A percentile compares a stretch with the other conserved stretches of the same genome.
phyloP scores from a whole-genome alignment of 2,329 filamentous ascomycete genomes.

The Endothia cerciana region DNA sequence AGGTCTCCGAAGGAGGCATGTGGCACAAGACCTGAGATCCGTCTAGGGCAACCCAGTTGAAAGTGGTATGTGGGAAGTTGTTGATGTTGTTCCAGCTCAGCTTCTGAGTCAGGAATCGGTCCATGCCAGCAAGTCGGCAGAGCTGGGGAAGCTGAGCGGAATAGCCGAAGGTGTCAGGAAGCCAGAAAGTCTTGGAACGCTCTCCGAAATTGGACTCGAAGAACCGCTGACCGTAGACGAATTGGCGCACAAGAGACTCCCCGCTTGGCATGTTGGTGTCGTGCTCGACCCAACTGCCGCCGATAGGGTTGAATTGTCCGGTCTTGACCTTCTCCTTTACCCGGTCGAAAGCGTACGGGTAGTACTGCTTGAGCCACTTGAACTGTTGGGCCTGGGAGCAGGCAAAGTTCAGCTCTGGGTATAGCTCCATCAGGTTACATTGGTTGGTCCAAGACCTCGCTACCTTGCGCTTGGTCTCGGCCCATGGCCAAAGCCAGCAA shows the following conservation, averaged over 20 bases:
- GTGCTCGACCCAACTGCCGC: constrained; percentile 98
- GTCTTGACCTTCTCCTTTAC: constrained; percentile 91
- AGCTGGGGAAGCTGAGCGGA: constrained; percentile 93
- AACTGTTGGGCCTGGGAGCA: constrained; percentile 96
- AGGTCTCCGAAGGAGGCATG: constrained; percentile 95
- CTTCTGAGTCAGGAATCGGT: constrained; percentile 95
- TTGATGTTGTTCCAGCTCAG: constrained; percentile 99
- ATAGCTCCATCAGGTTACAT: constrained; percentile 91
- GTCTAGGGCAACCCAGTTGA: constrained; percentile 97
- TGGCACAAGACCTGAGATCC: constrained; percentile 97
- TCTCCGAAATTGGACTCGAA: constrained; percentile 92
- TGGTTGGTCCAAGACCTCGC: constrained; percentile 96
- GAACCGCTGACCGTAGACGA: constrained; percentile 92
- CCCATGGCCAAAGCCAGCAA: constrained; percentile 98
- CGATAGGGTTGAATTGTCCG: constrained; percentile 91
- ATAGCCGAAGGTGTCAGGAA: constrained; percentile 98
- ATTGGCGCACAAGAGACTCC: constrained; percentile 91
- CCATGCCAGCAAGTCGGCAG: constrained; percentile 94
- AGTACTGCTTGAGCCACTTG: constrained; percentile 92
- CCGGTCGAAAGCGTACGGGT: constrained; percentile 85
- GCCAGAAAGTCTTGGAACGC: constrained; percentile 91
- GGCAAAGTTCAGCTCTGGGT: constrained; percentile 90
- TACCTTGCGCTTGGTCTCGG: constrained; percentile 95
- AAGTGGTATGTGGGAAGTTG: constrained; percentile 97
- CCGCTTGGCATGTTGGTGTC: constrained; percentile 97